phyloP scores from a whole-genome alignment of 2,329 filamentous ascomycete genomes.

The Fusarium acutatum region DNA sequence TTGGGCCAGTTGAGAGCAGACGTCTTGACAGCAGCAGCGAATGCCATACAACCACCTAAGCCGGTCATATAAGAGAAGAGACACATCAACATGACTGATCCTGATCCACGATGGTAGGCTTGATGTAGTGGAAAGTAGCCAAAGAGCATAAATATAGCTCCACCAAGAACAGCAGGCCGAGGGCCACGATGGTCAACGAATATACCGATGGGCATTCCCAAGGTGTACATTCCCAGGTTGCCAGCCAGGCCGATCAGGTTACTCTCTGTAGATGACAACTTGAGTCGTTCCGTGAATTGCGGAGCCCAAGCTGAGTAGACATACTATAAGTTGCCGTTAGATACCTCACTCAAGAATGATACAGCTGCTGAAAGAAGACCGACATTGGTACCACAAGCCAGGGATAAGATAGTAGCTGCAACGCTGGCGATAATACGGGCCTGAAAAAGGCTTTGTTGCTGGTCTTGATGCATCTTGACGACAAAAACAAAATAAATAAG shows the following conservation, averaged over 20 bases:
- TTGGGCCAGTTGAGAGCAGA: slow-evolving; percentile 92
- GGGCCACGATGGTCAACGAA: slow-evolving; percentile 86
- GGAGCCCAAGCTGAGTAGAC: slow-evolving; percentile 98
- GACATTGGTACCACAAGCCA: slow-evolving; percentile 95
- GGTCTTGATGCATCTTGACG: slow-evolving; percentile 37
- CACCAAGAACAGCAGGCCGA: slow-evolving; percentile 78
- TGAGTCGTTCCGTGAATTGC: slow-evolving; percentile 87
- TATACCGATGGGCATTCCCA: slow-evolving; percentile 88
- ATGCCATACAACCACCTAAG: slow-evolving; percentile 89
- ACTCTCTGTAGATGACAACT: slow-evolving; percentile 89
- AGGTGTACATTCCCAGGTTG: slow-evolving; percentile 93
- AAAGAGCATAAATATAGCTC: slow-evolving; percentile 73
- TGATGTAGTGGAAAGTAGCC: slow-evolving; percentile 88
- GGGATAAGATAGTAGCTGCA: slow-evolving; percentile 82
- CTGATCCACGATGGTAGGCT: slow-evolving; percentile 76
- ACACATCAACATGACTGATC: slow-evolving; percentile 71
- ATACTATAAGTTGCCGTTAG: slow-evolving; percentile 69
- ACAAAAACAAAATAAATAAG: not conserved
- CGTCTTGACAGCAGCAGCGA: slow-evolving; percentile 84
- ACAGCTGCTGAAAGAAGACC: slow-evolving; percentile 42
- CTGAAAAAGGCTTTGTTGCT: slow-evolving; percentile 57
- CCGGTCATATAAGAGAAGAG: slow-evolving; percentile 88
- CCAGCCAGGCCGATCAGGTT: slow-evolving; percentile 88
- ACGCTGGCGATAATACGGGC: slow-evolving; percentile 83
- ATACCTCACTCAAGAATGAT: not conserved